phyloP scores from a whole-genome alignment of 176 grass and related monocot species.

The Musa itinerans region DNA sequence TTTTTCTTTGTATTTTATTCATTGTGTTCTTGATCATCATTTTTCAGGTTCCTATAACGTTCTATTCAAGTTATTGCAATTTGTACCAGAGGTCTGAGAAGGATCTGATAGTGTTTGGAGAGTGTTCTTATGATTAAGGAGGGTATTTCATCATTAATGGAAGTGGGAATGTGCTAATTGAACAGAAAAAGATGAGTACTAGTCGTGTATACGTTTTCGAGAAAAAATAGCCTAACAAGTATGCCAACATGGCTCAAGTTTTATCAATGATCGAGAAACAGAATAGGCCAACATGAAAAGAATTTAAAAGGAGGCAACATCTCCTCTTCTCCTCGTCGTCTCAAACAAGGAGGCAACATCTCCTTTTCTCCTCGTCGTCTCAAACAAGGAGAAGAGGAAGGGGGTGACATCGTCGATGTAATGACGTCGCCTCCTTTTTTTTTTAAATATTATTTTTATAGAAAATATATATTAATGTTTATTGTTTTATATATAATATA shows the following conservation, averaged over 20 bases:
- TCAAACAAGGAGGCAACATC: no score
- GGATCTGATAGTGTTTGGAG: slow-evolving; percentile 79
- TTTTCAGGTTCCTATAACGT: slow-evolving; percentile 78
- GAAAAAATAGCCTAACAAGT: slow-evolving; percentile 96
- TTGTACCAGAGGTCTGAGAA: slow-evolving; percentile 85
- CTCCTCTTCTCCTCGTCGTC: no score
- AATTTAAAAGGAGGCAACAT: no score
- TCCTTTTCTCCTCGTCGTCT: no score
- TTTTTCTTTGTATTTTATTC: slow-evolving; percentile 17
- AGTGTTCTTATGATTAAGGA: slow-evolving; percentile 91
- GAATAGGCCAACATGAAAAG: slow-evolving; percentile 57
- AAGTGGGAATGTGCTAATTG: slow-evolving; percentile 92
- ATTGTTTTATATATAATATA: no score
- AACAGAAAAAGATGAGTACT: slow-evolving; percentile 96
- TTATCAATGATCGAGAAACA: slow-evolving; percentile 84
- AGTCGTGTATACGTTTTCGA: slow-evolving; percentile 96
- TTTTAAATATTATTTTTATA: no score
- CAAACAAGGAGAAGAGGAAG: no score
- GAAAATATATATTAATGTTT: no score
- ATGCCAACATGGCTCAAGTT: slow-evolving; percentile 82
- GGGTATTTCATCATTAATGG: slow-evolving; percentile 96
- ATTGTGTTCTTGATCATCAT: neutral
- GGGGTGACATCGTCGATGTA: no score
- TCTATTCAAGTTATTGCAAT: slow-evolving; percentile 89
- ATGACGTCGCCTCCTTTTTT: no score